These are phyloP conservation scores for Boletus insuetus DNA, from an alignment of 768 basidiomycete species.

Conservation along the genomic window DNA sequence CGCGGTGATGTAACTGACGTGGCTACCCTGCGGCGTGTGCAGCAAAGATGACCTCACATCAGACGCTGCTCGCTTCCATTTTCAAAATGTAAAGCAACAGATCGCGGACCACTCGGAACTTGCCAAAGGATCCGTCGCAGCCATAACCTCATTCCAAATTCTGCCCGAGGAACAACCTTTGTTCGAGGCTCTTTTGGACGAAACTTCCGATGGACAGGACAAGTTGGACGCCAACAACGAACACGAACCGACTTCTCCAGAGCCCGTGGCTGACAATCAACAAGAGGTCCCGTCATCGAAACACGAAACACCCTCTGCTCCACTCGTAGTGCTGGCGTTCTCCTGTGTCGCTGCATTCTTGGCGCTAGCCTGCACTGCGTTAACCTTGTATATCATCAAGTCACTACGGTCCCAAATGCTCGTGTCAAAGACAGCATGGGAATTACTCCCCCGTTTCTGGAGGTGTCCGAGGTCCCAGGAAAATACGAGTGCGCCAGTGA, in stretches of 20 bases:
- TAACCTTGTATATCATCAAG: conserved; percentile 23
- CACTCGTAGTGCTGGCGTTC: conserved; percentile 21
- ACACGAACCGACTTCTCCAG: neutral
- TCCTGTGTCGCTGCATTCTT: conserved; percentile 27
- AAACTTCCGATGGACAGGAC: conserved; percentile 19
- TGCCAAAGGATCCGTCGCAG: conserved; percentile 26
- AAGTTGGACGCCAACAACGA: conserved; percentile 18
- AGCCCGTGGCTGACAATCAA: neutral
- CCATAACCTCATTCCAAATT: conserved; percentile 28
- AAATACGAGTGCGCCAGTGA: neutral
- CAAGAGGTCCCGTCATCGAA: neutral
- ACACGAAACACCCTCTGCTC: neutral
- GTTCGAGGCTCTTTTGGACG: conserved; percentile 25
- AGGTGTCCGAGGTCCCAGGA: neutral
- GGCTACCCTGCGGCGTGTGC: conserved; percentile 3
- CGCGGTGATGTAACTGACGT: conserved; percentile 10
- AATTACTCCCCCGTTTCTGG: conserved; percentile 19
- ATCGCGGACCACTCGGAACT: conserved; percentile 29
- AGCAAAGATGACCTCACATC: conserved; percentile 17
- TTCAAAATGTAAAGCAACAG: conserved; percentile 31
- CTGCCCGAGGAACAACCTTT: conserved; percentile 2
- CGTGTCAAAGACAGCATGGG: conserved; percentile 23
- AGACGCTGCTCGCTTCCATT: conserved; percentile 30
- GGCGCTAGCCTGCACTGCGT: conserved; percentile 19
- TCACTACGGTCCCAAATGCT: conserved; percentile 18